Percentiles rank a stretch among this genome's conserved stretches.
Evolutionary conservation across 139 green algal species (phyloP).

Genomic region (Picochlorum sp.): DNA sequence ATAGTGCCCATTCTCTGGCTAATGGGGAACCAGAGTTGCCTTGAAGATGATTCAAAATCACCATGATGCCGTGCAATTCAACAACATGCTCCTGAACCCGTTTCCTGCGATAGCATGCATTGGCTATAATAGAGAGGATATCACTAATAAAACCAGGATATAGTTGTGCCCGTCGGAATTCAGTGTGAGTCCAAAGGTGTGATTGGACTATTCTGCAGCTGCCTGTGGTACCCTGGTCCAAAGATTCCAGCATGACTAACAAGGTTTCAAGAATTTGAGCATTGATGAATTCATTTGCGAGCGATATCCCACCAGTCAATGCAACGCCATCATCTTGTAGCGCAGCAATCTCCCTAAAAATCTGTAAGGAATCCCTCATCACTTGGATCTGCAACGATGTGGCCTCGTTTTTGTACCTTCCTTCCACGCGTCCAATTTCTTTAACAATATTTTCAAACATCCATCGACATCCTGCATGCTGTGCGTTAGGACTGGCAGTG

Average conservation of each 20-base stretch:
- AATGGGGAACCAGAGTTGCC: slow-evolving; percentile 55
- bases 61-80: slow-evolving; percentile 36
- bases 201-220: no score
- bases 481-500: no score
- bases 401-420: not conserved
- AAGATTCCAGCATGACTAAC: slow-evolving; percentile 28
- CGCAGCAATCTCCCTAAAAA: slow-evolving; percentile 20
- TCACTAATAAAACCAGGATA: not conserved
- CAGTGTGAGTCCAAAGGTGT: not conserved
- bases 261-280: slow-evolving; percentile 10
- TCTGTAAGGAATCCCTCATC: slow-evolving; percentile 23
- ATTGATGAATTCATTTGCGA: slow-evolving; percentile 9
- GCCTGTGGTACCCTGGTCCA: slow-evolving; percentile 5
- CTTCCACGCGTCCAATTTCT: not conserved
- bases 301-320: slow-evolving; percentile 4
- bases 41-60: slow-evolving; percentile 57
- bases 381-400: slow-evolving; percentile 16
- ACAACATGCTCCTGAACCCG: slow-evolving; percentile 36
- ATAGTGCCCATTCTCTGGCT: slow-evolving; percentile 83
- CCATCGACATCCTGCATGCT: no score
- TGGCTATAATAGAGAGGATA: slow-evolving; percentile 42
- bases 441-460: slow-evolving; percentile 1
- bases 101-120: slow-evolving; percentile 27
- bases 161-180: not conserved
- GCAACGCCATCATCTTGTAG: slow-evolving; percentile 20